Evolutionary conservation across 371 early-diverging fungal species (phyloP), one percentile per base, ranked within the genome.

Genomic region (Rhizopus delemar): DNA sequence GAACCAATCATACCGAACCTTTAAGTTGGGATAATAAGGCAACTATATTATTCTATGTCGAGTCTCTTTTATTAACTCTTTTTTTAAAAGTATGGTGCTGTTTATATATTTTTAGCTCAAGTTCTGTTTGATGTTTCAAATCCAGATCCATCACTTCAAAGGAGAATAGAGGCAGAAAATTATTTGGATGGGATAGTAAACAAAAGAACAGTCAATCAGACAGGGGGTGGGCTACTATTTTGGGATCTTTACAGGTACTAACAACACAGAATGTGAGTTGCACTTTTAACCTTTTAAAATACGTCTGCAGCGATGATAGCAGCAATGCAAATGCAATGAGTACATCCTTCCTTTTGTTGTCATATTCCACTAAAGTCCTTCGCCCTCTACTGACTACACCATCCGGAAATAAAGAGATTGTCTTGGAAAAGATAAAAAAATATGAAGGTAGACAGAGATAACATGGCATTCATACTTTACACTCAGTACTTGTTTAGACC

Each of bases 141-240:
- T 12, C 56, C 46, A 13, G 8, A 46, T 5, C 45, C 12, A 9
- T 60, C 58, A 9, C 11, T 39, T 2, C 29, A 28, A 8, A 45
- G 73, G 67, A 65, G 65, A 46, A 31, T 13, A 5, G 62, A 65
- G 7, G 57, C 77, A 3, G 69, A 73, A 56, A 38, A 56, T 11
- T 77, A 70, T 41, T 63, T 73, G 3, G 77, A 74, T 49, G 57
- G 63, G 7, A 63, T 73, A 2, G 36, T 45, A 0, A 52, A 39
- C 16, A 56, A 55, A 5, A 46, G 22, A 11, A 29, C 66, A 29
- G 73, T 65, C 46, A 52, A 53, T 46, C 65, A 67, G 22, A 82
- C 82, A 0, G 60, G 63, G 15, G 80, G 77, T 13, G 80, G 80
- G 1, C 43, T 82, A 5, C 60, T 74, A n/a, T 80, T 67, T 45